Conservation (phyloP, 768 basidiomycete genomes). For the Amanita rimosa region DNA sequence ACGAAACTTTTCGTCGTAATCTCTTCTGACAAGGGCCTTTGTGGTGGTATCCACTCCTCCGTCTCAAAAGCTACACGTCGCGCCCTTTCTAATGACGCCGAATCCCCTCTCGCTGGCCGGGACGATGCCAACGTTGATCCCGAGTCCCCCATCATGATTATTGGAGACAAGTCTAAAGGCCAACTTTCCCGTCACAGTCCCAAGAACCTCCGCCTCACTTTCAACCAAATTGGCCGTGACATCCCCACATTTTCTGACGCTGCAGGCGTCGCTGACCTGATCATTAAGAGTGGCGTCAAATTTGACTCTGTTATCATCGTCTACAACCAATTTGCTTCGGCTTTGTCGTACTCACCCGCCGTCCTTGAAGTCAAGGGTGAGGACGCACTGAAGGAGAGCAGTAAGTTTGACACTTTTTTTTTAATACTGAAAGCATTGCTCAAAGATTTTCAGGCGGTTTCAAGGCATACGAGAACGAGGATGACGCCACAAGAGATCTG, state of each 20-base stretch:
- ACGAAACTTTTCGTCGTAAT: constrained; percentile 88
- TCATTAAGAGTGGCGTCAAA: constrained; percentile 73
- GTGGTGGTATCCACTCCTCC: constrained; percentile 98
- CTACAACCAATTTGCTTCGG: constrained; percentile 81
- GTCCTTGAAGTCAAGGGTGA: constrained; percentile 73
- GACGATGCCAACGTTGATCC: constrained; percentile 35
- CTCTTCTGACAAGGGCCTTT: constrained; percentile 98
- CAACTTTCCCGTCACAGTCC: constrained; percentile 66
- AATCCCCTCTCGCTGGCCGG: constrained; percentile 34
- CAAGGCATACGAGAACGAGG: constrained; percentile 96
- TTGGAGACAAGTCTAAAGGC: constrained; percentile 96
- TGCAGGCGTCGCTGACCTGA: constrained; percentile 85
- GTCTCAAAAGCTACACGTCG: constrained; percentile 84
- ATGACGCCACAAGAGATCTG: constrained; percentile 88
- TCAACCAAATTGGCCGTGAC: constrained; percentile 97
- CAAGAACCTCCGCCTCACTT: constrained; percentile 67
- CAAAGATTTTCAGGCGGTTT: constrained; percentile 52
- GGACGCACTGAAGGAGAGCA: constrained; percentile 68
- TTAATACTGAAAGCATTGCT: background rate
- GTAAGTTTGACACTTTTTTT: constrained; percentile 30
- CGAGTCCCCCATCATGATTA: constrained; percentile 67
- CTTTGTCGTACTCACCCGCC: constrained; percentile 80
- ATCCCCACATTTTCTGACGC: constrained; percentile 97
- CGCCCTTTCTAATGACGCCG: constrained; percentile 43
- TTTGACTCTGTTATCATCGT: constrained; percentile 79